Evolutionary conservation across 2,329 filamentous ascomycete species (phyloP).

Genomic region (Polytolypa hystricis): DNA sequence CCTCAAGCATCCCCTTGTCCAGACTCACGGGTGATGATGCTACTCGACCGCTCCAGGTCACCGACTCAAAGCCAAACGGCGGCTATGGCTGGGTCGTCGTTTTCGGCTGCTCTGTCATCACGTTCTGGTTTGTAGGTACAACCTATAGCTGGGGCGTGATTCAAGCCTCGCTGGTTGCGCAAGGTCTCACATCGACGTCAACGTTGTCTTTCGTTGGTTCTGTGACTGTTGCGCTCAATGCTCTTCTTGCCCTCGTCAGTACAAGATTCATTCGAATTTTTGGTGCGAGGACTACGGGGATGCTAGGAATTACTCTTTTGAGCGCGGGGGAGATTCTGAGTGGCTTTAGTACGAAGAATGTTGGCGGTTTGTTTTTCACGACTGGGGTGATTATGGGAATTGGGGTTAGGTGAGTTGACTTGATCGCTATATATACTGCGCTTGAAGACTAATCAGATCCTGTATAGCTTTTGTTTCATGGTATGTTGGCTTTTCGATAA

Average conservation of each 20-base stretch:
- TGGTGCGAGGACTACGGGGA: slow-evolving; percentile 37
- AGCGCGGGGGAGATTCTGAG: slow-evolving; percentile 40
- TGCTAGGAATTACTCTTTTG: slow-evolving; percentile 42
- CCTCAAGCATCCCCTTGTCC: no score
- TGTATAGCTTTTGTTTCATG: slow-evolving; percentile 14
- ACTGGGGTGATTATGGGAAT: slow-evolving; percentile 39
- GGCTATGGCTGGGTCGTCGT: slow-evolving; percentile 49
- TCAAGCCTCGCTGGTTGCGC: slow-evolving; percentile 44
- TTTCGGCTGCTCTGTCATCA: slow-evolving; percentile 38
- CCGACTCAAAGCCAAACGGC: no score
- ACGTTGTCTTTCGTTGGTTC: slow-evolving; percentile 51
- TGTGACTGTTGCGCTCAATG: slow-evolving; percentile 40
- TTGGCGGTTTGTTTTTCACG: slow-evolving; percentile 40
- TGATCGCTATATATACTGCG: neutral
- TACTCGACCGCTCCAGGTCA: no score
- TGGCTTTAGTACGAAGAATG: slow-evolving; percentile 35
- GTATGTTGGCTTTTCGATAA: slow-evolving; percentile 9
- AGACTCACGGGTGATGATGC: no score
- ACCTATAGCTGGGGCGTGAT: slow-evolving; percentile 51
- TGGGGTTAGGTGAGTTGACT: slow-evolving; percentile 27
- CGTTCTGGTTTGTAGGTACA: slow-evolving; percentile 48
- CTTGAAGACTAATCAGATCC: no score
- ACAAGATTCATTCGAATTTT: slow-evolving; percentile 41
- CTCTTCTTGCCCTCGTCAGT: slow-evolving; percentile 42
- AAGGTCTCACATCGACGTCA: slow-evolving; percentile 37